Evolutionary conservation across 2,329 filamentous ascomycete species (phyloP).

Genomic region (Calonectria pauciramosa): DNA sequence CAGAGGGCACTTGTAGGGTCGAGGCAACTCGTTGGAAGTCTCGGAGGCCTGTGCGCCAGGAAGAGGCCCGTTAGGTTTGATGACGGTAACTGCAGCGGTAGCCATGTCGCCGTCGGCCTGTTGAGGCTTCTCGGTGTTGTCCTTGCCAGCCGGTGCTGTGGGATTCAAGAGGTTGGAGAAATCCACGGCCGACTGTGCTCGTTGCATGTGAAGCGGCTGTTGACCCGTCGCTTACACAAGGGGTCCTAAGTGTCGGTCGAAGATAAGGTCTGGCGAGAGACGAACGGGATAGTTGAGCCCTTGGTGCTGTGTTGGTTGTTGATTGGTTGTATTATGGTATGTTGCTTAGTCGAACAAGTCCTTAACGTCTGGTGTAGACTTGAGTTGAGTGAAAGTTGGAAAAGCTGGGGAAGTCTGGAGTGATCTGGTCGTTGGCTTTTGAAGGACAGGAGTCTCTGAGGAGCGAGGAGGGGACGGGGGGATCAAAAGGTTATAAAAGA

Average conservation of each 20-base stretch:
- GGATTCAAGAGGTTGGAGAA: constrained; percentile 83
- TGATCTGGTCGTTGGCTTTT: constrained; percentile 42
- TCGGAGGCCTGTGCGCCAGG: constrained; percentile 74
- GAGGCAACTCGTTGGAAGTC: constrained; percentile 78
- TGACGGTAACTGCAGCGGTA: constrained; percentile 64
- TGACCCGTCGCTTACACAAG: constrained; percentile 29
- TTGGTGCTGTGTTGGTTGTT: background rate
- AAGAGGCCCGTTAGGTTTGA: constrained; percentile 74
- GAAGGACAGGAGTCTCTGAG: constrained; percentile 41
- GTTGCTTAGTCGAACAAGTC: constrained; percentile 10
- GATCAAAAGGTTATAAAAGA: constrained; percentile 48
- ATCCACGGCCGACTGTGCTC: constrained; percentile 79
- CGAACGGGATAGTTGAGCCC: constrained; percentile 22
- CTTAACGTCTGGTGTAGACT: constrained; percentile 6
- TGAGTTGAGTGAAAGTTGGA: constrained; percentile 20
- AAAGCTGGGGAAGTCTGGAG: constrained; percentile 41
- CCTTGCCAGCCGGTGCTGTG: constrained; percentile 42
- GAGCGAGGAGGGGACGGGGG: constrained; percentile 46
- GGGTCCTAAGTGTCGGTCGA: constrained; percentile 36
- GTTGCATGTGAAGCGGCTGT: constrained; percentile 76
- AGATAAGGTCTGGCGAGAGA: constrained; percentile 22
- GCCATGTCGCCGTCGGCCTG: constrained; percentile 61
- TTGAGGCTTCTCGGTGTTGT: constrained; percentile 44
- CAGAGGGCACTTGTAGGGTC: constrained; percentile 97
- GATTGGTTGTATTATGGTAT: constrained; percentile 2